Percentiles rank a stretch among this genome's conserved stretches.
phyloP scores from a whole-genome alignment of 768 basidiomycete species.

The Aureoboletus auriporus region DNA sequence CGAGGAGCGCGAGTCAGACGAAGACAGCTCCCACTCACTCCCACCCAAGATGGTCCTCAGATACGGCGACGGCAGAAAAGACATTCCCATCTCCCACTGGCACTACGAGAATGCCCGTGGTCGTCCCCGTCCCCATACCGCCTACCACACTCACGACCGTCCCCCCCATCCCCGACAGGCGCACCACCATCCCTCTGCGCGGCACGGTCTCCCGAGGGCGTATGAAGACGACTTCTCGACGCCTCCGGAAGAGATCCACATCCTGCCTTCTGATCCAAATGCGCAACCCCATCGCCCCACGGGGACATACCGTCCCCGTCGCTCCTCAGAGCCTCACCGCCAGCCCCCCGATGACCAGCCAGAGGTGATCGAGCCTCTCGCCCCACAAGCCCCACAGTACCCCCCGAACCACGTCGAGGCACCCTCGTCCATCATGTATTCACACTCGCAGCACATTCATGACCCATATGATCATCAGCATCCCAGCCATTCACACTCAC shows the following conservation, averaged over 20 bases:
- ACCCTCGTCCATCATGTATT: constrained; percentile 30
- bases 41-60: constrained; percentile 73
- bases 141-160: constrained; percentile 34
- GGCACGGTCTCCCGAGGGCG: constrained; percentile 19
- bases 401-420: constrained; percentile 19
- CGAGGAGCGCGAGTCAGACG: constrained; percentile 38
- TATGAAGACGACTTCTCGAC: constrained; percentile 18
- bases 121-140: constrained; percentile 25
- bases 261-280: constrained; percentile 49
- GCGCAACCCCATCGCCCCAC: constrained; percentile 30
- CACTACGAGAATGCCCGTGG: constrained; percentile 26
- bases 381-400: constrained; percentile 21
- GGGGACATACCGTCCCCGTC: constrained; percentile 29
- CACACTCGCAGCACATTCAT: constrained; percentile 40
- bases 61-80: constrained; percentile 60
- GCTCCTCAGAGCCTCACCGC: constrained; percentile 26
- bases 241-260: constrained; percentile 59
- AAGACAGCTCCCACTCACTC: constrained; percentile 39
- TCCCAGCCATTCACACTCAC: constrained; percentile 35
- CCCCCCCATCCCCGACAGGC: constrained; percentile 31
- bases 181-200: constrained; percentile 11
- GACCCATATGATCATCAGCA: constrained; percentile 30
- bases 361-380: constrained; percentile 32
- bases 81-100: constrained; percentile 57
- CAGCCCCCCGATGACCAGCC: constrained; percentile 22